phyloP scores from a whole-genome alignment of 352 stramenopile genomes.

The Globisporangium abappressorium region DNA sequence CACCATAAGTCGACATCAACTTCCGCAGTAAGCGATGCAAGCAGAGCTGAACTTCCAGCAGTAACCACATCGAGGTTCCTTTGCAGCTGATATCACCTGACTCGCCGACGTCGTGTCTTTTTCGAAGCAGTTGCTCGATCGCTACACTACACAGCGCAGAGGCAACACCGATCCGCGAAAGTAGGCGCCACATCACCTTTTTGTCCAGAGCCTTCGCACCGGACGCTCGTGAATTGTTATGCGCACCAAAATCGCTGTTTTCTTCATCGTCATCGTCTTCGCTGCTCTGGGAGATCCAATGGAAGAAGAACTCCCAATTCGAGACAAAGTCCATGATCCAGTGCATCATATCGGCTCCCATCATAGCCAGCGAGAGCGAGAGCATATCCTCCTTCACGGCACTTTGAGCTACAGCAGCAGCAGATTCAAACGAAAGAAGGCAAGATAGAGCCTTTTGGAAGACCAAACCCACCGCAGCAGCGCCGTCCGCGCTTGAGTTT shows the following conservation, averaged over 20 bases:
- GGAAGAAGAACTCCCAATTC: slow-evolving; percentile 54
- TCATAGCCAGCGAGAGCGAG: background rate
- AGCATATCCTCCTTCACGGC: background rate
- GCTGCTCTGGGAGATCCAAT: slow-evolving; percentile 46
- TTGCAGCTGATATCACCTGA: slow-evolving; percentile 10
- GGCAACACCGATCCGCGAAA: slow-evolving; percentile 45
- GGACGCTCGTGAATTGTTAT: background rate
- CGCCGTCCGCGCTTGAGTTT: slow-evolving; percentile 43
- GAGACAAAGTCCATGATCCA: slow-evolving; percentile 48
- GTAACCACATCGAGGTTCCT: slow-evolving; percentile 37
- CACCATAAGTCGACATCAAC: slow-evolving; percentile 17
- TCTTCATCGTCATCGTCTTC: slow-evolving; percentile 17
- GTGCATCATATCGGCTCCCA: slow-evolving; percentile 15
- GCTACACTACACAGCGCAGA: slow-evolving; percentile 46
- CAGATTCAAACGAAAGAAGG: slow-evolving; percentile 40
- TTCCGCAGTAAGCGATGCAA: slow-evolving; percentile 49
- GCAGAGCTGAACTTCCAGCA: slow-evolving; percentile 58
- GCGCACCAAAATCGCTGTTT: slow-evolving; percentile 17
- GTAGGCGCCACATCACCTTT: slow-evolving; percentile 36
- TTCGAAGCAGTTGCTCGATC: slow-evolving; percentile 32
- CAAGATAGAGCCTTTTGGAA: slow-evolving; percentile 51
- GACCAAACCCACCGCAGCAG: slow-evolving; percentile 34
- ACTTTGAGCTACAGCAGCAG: background rate
- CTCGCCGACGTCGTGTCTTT: background rate
- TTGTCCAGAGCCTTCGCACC: slow-evolving; percentile 4